Conservation (phyloP, 2,329 filamentous ascomycete species). For the Drechslerella stenobrocha region DNA sequence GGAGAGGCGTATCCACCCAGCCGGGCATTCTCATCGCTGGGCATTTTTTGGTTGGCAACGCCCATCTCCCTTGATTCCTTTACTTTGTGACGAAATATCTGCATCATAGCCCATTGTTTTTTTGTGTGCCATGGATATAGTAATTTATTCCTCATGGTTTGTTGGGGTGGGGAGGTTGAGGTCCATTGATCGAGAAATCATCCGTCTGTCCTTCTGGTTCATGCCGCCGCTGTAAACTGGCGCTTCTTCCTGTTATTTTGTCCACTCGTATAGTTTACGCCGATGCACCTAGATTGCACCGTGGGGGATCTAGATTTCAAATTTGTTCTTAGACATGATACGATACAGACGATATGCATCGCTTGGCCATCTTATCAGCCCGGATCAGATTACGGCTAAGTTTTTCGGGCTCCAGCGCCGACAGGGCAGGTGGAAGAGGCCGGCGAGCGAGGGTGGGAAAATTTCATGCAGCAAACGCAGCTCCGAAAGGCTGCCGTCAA, state of each 20-base stretch:
- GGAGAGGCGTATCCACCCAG: background rate
- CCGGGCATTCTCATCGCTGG: background rate
- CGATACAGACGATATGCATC: background rate
- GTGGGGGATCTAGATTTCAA: no score
- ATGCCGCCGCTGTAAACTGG: no score
- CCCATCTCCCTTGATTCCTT: constrained; percentile 5
- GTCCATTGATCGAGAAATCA: background rate
- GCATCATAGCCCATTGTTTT: constrained; percentile 37
- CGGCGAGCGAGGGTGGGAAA: constrained; percentile 16
- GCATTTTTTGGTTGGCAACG: constrained; percentile 14
- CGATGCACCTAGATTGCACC: no score
- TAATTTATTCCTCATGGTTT: background rate
- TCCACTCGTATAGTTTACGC: no score
- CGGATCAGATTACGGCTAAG: constrained; percentile 44
- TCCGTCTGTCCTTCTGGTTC: background rate
- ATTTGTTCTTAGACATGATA: background rate
- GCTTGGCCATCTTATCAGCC: constrained; percentile 47
- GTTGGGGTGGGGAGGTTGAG: background rate
- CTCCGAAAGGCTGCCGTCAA: constrained; percentile 9
- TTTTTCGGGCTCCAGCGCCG: constrained; percentile 15
- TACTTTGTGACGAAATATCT: constrained; percentile 17
- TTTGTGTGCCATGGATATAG: constrained; percentile 14
- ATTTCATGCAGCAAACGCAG: constrained; percentile 32
- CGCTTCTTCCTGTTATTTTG: no score
- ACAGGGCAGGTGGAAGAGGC: constrained; percentile 26